phyloP scores from a whole-genome alignment of 2,329 filamentous ascomycete genomes.

The Exutisphaerella laricina region DNA sequence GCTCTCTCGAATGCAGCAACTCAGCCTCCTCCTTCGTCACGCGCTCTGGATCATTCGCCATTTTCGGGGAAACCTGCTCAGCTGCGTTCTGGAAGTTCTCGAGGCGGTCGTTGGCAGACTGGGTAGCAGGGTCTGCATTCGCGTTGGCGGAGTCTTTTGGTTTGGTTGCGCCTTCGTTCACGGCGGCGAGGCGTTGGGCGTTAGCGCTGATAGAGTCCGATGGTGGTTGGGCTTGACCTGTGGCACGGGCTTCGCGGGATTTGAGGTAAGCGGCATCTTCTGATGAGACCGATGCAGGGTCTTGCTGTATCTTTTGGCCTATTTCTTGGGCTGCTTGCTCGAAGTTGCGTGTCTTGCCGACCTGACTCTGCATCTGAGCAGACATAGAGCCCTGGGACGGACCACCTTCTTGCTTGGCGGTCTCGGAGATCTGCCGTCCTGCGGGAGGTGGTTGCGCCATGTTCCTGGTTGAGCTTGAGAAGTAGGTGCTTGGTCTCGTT shows the following conservation, averaged over 20 bases:
- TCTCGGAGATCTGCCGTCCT: conserved; percentile 29
- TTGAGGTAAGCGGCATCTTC: conserved; percentile 39
- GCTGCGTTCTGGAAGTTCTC: conserved; percentile 31
- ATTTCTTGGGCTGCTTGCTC: conserved; percentile 28
- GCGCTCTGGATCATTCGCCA: conserved; percentile 30
- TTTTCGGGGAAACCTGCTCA: conserved; percentile 30
- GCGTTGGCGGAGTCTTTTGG: conserved; percentile 6
- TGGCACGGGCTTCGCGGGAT: conserved; percentile 37
- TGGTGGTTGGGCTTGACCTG: conserved; percentile 25
- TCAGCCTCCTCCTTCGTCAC: conserved; percentile 33
- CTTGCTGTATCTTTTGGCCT: conserved; percentile 26
- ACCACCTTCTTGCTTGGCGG: conserved; percentile 31
- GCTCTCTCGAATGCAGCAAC: conserved; percentile 30
- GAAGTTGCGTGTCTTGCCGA: conserved; percentile 27
- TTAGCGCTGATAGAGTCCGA: conserved; percentile 33
- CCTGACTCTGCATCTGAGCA: conserved; percentile 33
- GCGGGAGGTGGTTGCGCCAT: conserved; percentile 18
- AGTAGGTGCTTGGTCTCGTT: neutral
- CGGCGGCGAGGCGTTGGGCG: conserved; percentile 38
- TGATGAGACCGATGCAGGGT: conserved; percentile 33
- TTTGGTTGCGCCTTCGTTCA: conserved; percentile 24
- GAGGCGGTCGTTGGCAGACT: conserved; percentile 31
- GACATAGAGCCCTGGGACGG: conserved; percentile 30
- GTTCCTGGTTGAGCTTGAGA: conserved; percentile 8
- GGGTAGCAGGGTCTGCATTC: conserved; percentile 22